phyloP scores from a whole-genome alignment of 768 basidiomycete species.

The Clavulina sp. region DNA sequence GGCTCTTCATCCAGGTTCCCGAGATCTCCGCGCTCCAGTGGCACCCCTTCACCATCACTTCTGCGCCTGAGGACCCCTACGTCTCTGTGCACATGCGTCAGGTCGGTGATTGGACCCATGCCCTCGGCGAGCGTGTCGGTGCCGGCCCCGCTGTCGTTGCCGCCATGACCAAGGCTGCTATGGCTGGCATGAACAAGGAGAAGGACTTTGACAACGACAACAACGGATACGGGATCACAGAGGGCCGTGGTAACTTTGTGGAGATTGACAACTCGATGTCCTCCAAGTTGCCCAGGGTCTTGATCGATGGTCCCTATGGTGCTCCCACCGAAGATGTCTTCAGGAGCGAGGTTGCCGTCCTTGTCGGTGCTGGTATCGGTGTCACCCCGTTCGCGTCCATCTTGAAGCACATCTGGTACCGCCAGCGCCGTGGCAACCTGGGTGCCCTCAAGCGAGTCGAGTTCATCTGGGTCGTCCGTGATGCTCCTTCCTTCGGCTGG shows the following conservation, averaged over 20 bases:
- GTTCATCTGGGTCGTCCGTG: conserved; percentile 88
- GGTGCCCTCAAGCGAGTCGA: conserved; percentile 77
- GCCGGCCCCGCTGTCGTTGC: conserved; percentile 62
- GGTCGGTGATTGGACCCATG: conserved; percentile 75
- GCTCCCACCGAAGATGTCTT: conserved; percentile 89
- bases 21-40: conserved; percentile 73
- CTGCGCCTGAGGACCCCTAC: conserved; percentile 86
- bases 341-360: conserved; percentile 67
- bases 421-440: conserved; percentile 58
- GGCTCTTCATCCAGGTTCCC: conserved; percentile 81
- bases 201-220: conserved; percentile 17
- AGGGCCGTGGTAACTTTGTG: conserved; percentile 60
- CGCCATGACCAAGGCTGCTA: conserved; percentile 57
- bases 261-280: conserved; percentile 44
- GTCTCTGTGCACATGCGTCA: conserved; percentile 86
- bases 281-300: conserved; percentile 44
- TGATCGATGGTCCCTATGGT: conserved; percentile 85
- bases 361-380: conserved; percentile 89
- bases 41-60: conserved; percentile 97
- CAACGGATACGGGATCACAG: conserved; percentile 21
- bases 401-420: conserved; percentile 91
- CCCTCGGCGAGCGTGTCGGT: conserved; percentile 73
- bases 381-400: conserved; percentile 93
- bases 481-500: conserved; percentile 97
- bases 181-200: conserved; percentile 58